phyloP scores from a whole-genome alignment of 345 rosid genomes.

The Noccaea caerulescens region DNA sequence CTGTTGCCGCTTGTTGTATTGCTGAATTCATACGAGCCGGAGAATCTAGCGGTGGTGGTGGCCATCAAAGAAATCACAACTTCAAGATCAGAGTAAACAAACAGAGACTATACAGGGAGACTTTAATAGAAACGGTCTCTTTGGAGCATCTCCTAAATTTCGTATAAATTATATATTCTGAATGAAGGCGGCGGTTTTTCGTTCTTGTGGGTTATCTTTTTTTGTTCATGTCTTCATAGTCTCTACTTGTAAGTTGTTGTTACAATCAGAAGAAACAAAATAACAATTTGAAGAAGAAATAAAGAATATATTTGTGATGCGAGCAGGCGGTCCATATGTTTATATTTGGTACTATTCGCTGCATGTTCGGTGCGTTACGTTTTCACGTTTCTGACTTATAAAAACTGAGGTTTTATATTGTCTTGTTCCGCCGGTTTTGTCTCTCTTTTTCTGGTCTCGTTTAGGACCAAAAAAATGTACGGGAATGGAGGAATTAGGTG shows the following conservation, averaged over 20 bases:
- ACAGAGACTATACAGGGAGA: neutral
- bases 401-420: neutral
- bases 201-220: neutral
- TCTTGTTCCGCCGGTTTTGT: no score
- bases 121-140: constrained; percentile 26
- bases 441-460: no score
- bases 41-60: constrained; percentile 51
- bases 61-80: constrained; percentile 42
- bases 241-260: neutral
- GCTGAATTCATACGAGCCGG: constrained; percentile 70
- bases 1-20: constrained; percentile 64
- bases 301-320: neutral
- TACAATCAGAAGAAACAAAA: neutral
- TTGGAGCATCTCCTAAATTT: neutral
- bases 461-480: no score
- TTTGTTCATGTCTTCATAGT: neutral
- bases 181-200: neutral
- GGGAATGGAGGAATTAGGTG: neutral
- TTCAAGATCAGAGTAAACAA: neutral
- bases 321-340: neutral
- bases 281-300: neutral
- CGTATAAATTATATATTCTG: neutral
- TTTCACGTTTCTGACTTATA: neutral
- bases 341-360: neutral
- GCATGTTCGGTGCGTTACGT: neutral